Evolutionary conservation across 78 protist species (phyloP), one percentile per base, ranked within the genome.

Genomic region (Bigelowiella natans): DNA sequence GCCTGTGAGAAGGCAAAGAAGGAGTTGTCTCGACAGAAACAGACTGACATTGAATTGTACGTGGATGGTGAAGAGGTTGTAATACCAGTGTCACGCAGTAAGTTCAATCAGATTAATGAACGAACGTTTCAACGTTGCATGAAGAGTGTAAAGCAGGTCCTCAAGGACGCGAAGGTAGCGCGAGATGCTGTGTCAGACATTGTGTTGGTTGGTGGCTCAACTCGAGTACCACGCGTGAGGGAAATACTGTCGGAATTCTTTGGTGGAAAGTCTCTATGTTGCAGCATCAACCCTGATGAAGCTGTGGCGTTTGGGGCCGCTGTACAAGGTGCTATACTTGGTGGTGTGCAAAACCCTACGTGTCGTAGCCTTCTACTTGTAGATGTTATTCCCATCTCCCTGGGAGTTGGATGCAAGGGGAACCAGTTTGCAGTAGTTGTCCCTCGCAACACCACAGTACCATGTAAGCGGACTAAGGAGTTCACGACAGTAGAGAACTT

Each of bases 361-460:
- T 51, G 73, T 51, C 73, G 73, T 7, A 26, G 34, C 18, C 73
- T 51, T 18, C 73, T 51, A 26, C 73, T 51, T 7, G 73, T 51
- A 26, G 73, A 98, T 93, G 98, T 98, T 3, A 93, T 98, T 18
- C 99, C 99, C n/a, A 94, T 99, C 34, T 94, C 99, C n/a, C 94
- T 99, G 36, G 99, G 99, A 34, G 91, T 99, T 87, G 99, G 97
- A 93, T 97, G 90, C 28, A 97, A 96, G 73, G 73, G 73, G 18
- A 51, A 51, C 18, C 73, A 51, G 73, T 51, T 51, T 51, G 73
- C 73, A 26, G 73, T 51, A 26, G 73, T 98, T 87, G 97, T 99
- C 88, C 93, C 96, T 94, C 95, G 99, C 92, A 97, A 97, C 96
- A 96, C 99, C n/a, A 94, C 98, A 85, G 95, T 99, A 40, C 99